phyloP scores from a whole-genome alignment of 495 filamentous ascomycete genomes.

The Cercophora newfieldiana region DNA sequence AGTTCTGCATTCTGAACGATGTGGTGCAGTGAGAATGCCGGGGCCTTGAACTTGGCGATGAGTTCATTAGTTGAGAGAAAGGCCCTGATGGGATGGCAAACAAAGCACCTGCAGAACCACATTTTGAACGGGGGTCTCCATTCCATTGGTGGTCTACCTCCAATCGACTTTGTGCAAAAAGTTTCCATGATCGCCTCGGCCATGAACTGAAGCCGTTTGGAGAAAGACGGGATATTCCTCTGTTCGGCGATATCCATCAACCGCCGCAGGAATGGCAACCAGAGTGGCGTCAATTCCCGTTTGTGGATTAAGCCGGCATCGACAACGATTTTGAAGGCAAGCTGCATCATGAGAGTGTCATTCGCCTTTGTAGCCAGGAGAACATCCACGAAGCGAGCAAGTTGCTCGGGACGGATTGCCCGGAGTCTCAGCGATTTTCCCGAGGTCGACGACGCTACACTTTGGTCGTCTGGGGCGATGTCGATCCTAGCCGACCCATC shows the following conservation, averaged over 20 bases:
- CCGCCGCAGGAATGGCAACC: constrained; percentile 23
- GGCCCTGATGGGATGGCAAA: not conserved
- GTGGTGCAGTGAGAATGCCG: not conserved
- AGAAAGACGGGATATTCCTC: constrained; percentile 1
- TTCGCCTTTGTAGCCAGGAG: constrained; percentile 8
- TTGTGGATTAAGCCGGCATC: constrained; percentile 11
- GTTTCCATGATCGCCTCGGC: constrained; percentile 20
- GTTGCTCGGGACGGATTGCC: constrained; percentile 3
- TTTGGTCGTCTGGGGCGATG: not conserved
- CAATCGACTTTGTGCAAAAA: not conserved
- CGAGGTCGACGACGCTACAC: not conserved
- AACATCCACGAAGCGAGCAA: constrained; percentile 12
- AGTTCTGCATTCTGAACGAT: not conserved
- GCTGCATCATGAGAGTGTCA: constrained; percentile 11
- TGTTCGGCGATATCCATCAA: constrained; percentile 17
- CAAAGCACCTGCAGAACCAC: not conserved
- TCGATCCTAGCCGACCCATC: not conserved
- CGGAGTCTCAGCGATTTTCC: not conserved
- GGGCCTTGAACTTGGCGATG: not conserved
- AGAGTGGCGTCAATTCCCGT: constrained; percentile 17
- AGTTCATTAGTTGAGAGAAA: not conserved
- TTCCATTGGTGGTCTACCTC: not conserved
- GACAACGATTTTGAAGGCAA: constrained; percentile 17
- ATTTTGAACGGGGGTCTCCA: not conserved
- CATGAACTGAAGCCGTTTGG: constrained; percentile 21